Base-by-base conservation (phyloP, 2,329 filamentous ascomycete genomes). In the Trichoderma sp. region DNA sequence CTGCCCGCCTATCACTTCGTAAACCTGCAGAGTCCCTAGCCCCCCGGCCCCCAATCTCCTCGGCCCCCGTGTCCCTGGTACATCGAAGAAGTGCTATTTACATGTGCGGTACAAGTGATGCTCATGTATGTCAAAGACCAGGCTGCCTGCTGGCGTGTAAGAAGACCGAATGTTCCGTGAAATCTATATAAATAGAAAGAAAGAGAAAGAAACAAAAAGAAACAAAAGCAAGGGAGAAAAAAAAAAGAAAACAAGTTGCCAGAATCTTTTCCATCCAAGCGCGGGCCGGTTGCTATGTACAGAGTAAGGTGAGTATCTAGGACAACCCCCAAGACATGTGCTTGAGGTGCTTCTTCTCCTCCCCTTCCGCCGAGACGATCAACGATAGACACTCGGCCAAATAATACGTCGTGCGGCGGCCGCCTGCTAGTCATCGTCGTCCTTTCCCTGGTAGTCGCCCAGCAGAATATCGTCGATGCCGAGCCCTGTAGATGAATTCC, bases 381-480 rank as follows among this genome's bases (percentile, higher is more conserved):
- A 24, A 50, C 34, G 34, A 39, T 9, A 39, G 34, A 39, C 34
- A 39, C 34, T 39, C 34, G 34, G 24, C 28, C 28, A 60, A 30
- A 48, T 47, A 41, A 15, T 17, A n/a, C 7, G 43, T 34, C 44
- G 24, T 44, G 24, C 26, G 15, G 28, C 50, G 14, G 6, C 34
- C 45, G 26, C 39, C 34, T 14, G 34, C 34, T 59, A 64, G 14
- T 78, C 75, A 45, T 79, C 76, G 44, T 78, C 77, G 24, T 78
- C 85, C 73, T 89, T 90, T 67, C 84, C 85, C 68, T 82, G 83
- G 73, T 88, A 90, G 71, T 94, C 89, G 14, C 88, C 89, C 41
- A 96, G 81, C 58, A 94, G 78, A 62, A 96, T 87, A 74, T 93
- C 90, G 70, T 92, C 89, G 74, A 85, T 71, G 73, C 83, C 74